These are phyloP conservation scores for Chalaropsis thielavioides DNA, from an alignment of 2,329 filamentous ascomycete species.

Conservation along the genomic window DNA sequence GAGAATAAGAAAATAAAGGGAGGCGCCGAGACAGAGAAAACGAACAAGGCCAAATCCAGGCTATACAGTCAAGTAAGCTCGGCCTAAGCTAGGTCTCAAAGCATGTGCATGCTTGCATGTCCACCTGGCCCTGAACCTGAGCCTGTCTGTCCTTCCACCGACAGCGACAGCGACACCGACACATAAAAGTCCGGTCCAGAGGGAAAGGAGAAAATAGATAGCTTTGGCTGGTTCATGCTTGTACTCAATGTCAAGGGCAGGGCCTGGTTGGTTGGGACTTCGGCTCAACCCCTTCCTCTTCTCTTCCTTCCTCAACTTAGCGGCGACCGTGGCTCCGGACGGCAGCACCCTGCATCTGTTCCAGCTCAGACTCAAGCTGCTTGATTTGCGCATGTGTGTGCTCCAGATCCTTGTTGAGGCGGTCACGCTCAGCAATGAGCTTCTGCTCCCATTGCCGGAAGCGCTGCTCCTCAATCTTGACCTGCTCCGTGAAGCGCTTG, in stretches of 20 bases:
- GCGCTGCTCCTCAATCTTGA: constrained; percentile 98
- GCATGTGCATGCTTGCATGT: too few species aligned
- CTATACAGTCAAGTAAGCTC: too few species aligned
- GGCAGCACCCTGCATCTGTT: constrained; percentile 79
- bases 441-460: constrained; percentile 99
- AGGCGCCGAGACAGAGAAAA: not conserved
- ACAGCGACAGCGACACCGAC: not conserved
- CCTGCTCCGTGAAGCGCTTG: constrained; percentile 98
- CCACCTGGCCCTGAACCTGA: too few species aligned
- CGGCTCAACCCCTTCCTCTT: not conserved
- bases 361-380: constrained; percentile 80
- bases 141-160: too few species aligned
- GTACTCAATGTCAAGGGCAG: too few species aligned
- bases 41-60: too few species aligned
- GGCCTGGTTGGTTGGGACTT: too few species aligned
- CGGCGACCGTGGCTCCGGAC: constrained; percentile 86
- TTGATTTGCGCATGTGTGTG: constrained; percentile 92
- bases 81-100: too few species aligned
- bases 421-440: constrained; percentile 95
- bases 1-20: not conserved
- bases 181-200: constrained; percentile 4
- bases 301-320: constrained; percentile 33
- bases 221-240: too few species aligned
- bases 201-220: not conserved
- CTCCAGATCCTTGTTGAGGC: constrained; percentile 98